Evolutionary conservation across 179 eudicot species (phyloP).

Genomic region (Beta macrorhiza): DNA sequence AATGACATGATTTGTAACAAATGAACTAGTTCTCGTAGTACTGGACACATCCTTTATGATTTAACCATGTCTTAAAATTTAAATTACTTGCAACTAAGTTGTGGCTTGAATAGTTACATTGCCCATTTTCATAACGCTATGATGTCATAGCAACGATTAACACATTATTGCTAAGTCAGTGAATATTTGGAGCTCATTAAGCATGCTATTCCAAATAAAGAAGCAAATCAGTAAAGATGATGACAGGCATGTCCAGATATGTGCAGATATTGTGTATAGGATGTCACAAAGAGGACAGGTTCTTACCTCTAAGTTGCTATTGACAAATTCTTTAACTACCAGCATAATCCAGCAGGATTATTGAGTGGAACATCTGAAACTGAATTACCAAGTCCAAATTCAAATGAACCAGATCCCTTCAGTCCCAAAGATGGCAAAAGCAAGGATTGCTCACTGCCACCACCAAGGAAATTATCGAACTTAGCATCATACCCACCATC

Average conservation of each 20-base stretch:
- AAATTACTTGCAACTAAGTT: not conserved
- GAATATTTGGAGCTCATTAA: constrained; percentile 6
- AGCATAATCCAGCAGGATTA: constrained; percentile 51
- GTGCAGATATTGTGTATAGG: constrained; percentile 6
- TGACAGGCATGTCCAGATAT: constrained; percentile 3
- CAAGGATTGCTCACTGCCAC: constrained; percentile 39
- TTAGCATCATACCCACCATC: constrained; percentile 40
- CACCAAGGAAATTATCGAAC: constrained; percentile 34
- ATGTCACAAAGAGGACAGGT: not conserved
- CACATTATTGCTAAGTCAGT: constrained; percentile 11
- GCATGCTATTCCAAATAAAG: not conserved
- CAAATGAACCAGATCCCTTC: constrained; percentile 44
- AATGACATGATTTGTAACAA: not conserved
- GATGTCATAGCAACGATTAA: not conserved
- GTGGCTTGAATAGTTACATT: not conserved
- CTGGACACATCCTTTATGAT: too few species aligned
- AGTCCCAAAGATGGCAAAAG: constrained; percentile 37
- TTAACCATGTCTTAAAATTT: not conserved
- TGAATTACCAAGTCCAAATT: constrained; percentile 49
- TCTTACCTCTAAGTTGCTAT: constrained; percentile 39
- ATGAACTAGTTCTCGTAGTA: not conserved
- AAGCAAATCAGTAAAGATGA: not conserved
- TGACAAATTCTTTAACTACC: constrained; percentile 46
- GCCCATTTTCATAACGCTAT: not conserved
- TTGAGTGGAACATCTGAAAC: constrained; percentile 50